Percentiles rank a stretch among this genome's conserved stretches.
phyloP scores from a whole-genome alignment of 2,329 filamentous ascomycete genomes.

The Elsinoe fawcettii region DNA sequence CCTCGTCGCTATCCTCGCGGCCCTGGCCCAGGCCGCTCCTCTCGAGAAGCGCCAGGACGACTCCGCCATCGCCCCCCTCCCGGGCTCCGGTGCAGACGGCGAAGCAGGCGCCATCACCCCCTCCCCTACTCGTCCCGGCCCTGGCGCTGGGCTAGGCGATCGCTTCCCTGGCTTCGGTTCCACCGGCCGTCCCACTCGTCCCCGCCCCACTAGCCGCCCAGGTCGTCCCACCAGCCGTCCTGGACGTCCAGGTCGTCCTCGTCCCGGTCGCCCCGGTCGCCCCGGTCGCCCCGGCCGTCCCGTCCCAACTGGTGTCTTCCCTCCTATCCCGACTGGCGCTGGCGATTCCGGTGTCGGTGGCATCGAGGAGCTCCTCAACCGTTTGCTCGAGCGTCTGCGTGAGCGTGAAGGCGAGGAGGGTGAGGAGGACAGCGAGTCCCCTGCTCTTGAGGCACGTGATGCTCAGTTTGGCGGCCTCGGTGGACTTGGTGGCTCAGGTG shows the following conservation, averaged over 20 bases:
- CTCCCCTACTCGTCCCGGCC: neutral
- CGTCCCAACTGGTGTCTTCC: conserved; percentile 2
- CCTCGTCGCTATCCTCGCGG: conserved; percentile 7
- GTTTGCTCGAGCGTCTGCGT: neutral
- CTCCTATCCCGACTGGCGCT: neutral
- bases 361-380: conserved; percentile 3
- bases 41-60: conserved; percentile 11
- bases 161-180: no score
- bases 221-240: neutral
- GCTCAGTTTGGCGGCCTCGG: conserved; percentile 5
- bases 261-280: neutral
- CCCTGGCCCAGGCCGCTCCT: conserved; percentile 3
- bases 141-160: neutral
- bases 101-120: conserved; percentile 1
- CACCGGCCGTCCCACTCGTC: neutral
- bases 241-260: neutral
- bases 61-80: neutral
- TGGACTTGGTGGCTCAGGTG: neutral
- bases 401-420: neutral
- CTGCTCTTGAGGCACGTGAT: neutral
- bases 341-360: conserved; percentile 7
- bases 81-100: neutral
- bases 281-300: neutral
- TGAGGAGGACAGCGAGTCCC: neutral
- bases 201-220: no score